A percentile compares a stretch with the other conserved stretches of the same genome.
Conservation (phyloP, 768 basidiomycete species). For the Hericium alpestre region DNA sequence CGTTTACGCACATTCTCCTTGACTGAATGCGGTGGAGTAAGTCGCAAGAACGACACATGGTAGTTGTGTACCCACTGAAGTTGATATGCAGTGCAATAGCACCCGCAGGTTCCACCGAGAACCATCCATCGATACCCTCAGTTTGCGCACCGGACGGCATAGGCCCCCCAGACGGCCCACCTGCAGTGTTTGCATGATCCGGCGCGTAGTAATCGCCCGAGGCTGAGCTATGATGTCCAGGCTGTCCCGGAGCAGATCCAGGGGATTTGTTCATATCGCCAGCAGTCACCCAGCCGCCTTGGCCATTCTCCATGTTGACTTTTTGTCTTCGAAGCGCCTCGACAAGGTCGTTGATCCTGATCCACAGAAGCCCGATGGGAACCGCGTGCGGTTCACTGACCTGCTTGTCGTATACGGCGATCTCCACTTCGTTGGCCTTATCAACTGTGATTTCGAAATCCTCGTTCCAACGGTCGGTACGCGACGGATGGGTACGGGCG, state of each 20-base stretch:
- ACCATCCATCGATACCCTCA: conserved; percentile 95
- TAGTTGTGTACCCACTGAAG: conserved; percentile 57
- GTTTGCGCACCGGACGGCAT: conserved; percentile 13
- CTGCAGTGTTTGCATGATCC: background rate
- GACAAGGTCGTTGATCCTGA: conserved; percentile 86
- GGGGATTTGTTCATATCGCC: conserved; percentile 56
- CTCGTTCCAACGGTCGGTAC: conserved; percentile 96
- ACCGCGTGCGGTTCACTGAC: conserved; percentile 68
- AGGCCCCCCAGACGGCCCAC: conserved; percentile 1
- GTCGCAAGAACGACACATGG: conserved; percentile 4
- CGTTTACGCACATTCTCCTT: conserved; percentile 97
- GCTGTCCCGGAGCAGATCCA: background rate
- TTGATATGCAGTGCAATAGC: conserved; percentile 80
- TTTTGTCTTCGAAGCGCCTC: conserved; percentile 90
- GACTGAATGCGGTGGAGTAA: conserved; percentile 38
- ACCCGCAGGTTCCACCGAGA: conserved; percentile 94
- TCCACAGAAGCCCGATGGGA: conserved; percentile 92
- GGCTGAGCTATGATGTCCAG: conserved; percentile 8
- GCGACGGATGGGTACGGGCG: conserved; percentile 83
- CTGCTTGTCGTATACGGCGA: conserved; percentile 90
- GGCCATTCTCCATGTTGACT: conserved; percentile 75
- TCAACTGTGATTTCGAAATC: conserved; percentile 94
- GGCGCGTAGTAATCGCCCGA: conserved; percentile 12
- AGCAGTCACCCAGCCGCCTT: conserved; percentile 93
- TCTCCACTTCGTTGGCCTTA: conserved; percentile 97